Evolutionary conservation across 768 basidiomycete species (phyloP), one percentile per base, ranked within the genome.

Genomic region (Trichaptum fuscoviolaceum): DNA sequence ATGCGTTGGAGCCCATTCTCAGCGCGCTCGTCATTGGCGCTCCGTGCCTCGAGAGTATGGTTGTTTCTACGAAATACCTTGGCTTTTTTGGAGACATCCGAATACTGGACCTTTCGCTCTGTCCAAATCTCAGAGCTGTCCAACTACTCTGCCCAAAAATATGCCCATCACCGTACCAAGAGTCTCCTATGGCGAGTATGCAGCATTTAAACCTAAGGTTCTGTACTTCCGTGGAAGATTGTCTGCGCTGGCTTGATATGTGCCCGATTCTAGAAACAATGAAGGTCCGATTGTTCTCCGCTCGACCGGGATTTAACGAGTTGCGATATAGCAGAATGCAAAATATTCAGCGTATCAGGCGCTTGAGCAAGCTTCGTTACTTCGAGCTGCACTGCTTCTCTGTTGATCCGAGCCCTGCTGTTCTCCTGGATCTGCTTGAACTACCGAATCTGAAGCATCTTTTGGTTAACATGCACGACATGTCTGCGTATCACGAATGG

Each of bases 1-100:
- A 52, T 52, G 20, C 72, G 59, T 25, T 65, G 36, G 4, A 20
- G 36, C 52, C 23, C 34, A 57, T 23, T 63, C 1, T 62, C 18
- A 35, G 42, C 20, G 42, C 42, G 10, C 42, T 52, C 42, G 42
- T 52, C 12, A 52, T 52, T 12, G 42, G 42, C 20, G 42, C 42
- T 5, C 42, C 42, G 15, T 20, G 20, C 12, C 42, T 52, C 12
- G 42, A 52, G 15, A 52, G 20, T 12, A 12, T 52, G 2, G 42
- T 52, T 2, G 20, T 52, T 12, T 52, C 42, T 15, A 52, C 42
- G 20, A 52, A 52, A 52, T 52, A 52, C 20, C 42, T 52, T 2
- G 42, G 42, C 2, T 52, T 52, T 12, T 52, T 52, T 20, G 42
- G 42, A 15, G 42, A 52, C 20, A 12, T 52, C 42, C 42, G 42